phyloP scores from a whole-genome alignment of 225 moss, liverwort and hornwort genomes.

The Polytrichum commune region DNA sequence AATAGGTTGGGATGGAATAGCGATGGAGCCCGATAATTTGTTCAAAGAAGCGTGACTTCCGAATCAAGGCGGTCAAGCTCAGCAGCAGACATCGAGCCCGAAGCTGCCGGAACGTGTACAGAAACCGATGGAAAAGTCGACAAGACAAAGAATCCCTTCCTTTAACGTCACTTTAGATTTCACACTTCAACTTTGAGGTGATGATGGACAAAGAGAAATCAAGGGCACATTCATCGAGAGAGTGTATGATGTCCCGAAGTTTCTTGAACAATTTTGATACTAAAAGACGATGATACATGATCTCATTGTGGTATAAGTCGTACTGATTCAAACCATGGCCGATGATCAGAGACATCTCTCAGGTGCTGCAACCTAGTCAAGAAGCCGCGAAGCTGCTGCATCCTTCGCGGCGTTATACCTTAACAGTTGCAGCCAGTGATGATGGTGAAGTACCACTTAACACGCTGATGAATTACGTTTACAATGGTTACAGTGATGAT shows the following conservation, averaged over 20 bases:
- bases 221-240: background rate
- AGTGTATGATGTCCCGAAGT: background rate
- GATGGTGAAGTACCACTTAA: slow-evolving; percentile 1
- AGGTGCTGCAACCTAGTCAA: background rate
- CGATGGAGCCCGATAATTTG: background rate
- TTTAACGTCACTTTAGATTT: background rate
- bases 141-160: too few species aligned
- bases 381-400: too few species aligned
- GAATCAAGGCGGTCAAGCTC: too few species aligned
- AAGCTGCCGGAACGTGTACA: too few species aligned
- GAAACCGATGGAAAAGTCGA: too few species aligned
- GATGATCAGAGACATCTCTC: background rate
- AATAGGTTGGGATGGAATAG: background rate
- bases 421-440: background rate
- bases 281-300: background rate
- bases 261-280: slow-evolving; percentile 2
- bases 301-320: background rate
- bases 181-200: background rate
- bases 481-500: too few species aligned
- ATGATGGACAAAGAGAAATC: background rate
- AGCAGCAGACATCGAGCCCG: too few species aligned
- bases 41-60: background rate
- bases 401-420: too few species aligned
- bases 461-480: background rate
- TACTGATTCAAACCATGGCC: background rate